Conservation (phyloP, 768 basidiomycete species). For the Cubamyces sp. region DNA sequence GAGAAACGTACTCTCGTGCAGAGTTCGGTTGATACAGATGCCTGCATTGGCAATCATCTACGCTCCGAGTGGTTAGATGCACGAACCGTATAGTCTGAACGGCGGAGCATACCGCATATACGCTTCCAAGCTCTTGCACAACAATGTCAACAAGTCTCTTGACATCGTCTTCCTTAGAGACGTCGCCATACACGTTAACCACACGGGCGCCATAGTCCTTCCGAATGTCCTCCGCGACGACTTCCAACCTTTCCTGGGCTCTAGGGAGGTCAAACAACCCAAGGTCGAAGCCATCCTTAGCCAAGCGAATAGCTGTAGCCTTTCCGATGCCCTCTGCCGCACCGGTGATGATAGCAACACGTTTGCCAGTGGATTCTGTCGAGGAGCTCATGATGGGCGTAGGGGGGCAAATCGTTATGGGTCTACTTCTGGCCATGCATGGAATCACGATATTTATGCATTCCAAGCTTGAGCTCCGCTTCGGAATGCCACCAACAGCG, state of each 20-base stretch:
- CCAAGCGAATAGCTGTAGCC: slow-evolving; percentile 33
- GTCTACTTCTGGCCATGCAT: neutral
- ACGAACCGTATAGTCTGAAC: neutral
- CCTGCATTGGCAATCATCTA: slow-evolving; percentile 34
- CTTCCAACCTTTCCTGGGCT: slow-evolving; percentile 16
- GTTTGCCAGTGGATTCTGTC: neutral
- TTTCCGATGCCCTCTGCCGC: slow-evolving; percentile 34
- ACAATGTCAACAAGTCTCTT: slow-evolving; percentile 41
- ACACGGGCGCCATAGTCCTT: slow-evolving; percentile 29
- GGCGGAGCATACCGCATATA: slow-evolving; percentile 49
- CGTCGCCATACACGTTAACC: slow-evolving; percentile 41
- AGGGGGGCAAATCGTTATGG: neutral
- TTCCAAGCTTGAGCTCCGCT: neutral
- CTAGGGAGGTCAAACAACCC: slow-evolving; percentile 27
- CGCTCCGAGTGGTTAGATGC: neutral
- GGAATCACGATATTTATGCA: neutral
- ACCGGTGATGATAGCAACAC: slow-evolving; percentile 34
- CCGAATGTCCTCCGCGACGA: slow-evolving; percentile 19
- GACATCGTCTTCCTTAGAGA: slow-evolving; percentile 46
- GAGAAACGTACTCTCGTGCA: slow-evolving; percentile 14
- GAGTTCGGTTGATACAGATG: slow-evolving; percentile 8
- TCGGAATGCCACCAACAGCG: too few relatives aligned
- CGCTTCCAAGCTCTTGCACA: slow-evolving; percentile 42
- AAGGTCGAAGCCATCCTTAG: slow-evolving; percentile 31
- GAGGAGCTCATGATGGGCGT: neutral